Percentiles rank a stretch among this genome's conserved stretches.
These are phyloP conservation scores for Apiospora sp. DNA, from an alignment of 2,329 filamentous ascomycete species.

Conservation along the genomic window DNA sequence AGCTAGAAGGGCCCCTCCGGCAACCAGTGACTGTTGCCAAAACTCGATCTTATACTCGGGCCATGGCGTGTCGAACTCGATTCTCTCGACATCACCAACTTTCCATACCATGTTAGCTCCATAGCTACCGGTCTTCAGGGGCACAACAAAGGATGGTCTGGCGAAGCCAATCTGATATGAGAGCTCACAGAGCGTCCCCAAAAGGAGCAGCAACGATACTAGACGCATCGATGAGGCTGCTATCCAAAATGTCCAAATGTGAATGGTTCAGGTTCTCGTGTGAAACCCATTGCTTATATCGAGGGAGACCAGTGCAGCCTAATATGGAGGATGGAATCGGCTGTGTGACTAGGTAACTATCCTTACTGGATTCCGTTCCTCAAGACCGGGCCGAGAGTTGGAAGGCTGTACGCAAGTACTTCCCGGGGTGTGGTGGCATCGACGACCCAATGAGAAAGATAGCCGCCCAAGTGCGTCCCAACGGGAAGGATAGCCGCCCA, in stretches of 20 bases:
- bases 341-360: no score
- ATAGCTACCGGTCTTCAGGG: background rate
- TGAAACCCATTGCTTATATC: background rate
- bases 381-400: no score
- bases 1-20: background rate
- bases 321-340: no score
- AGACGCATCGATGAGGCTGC: background rate
- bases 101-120: background rate
- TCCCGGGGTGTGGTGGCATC: no score
- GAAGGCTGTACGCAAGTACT: no score
- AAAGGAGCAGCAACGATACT: background rate
- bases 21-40: constrained; percentile 6
- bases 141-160: background rate
- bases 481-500: no score
- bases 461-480: no score
- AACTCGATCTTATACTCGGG: constrained; percentile 1
- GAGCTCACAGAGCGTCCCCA: background rate
- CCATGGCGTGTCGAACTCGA: background rate
- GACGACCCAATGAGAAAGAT: no score
- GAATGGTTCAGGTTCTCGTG: background rate
- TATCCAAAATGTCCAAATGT: background rate
- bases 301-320: background rate
- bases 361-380: no score
- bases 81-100: background rate
- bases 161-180: background rate